Evolutionary conservation across 805 yeast species (phyloP), one percentile per base, ranked within the genome.

Genomic region (Kodamaea kaohsiungensis): DNA sequence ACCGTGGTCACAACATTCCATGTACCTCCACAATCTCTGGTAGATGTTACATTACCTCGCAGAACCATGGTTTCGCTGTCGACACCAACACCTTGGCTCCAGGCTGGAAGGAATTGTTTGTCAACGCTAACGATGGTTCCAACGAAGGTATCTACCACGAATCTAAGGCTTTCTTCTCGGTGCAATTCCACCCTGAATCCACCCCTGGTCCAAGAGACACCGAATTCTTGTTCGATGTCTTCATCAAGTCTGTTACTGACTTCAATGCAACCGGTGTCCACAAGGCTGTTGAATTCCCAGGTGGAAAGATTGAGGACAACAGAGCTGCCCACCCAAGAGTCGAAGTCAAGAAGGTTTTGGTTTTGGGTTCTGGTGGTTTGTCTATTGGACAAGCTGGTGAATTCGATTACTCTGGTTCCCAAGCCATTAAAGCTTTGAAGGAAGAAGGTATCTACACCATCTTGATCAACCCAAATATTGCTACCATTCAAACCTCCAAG

Each of bases 351-450:
- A 95, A 95, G 77, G 97, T 91, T 49, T 83, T 91, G 61, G 93
- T 91, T 55, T 83, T 95, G 66, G 99, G 99, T 66, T 92, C 98
- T 51, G 99, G 99, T 79, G 99, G 99, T 71, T 81, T 95, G 65
- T 89, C 97, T 53, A 95, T 95, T 70, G 99, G 99, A 61, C 99
- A 95, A 79, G 99, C 99, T 59, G 99, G 99, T 75, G 99, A 95
- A 77, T 95, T 95, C 68, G 99, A 95, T 73, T 95, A 95, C 77
- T 91, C 98, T 46, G 99, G 99, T 67, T 91, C 97, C 53, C 99
- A 95, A 77, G 99, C 99, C 56, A 95, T 95, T 76, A 95, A 95
- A 76, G 99, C 99, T 47, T 81, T 95, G 76, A 93, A 91, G 73
- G 98, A 95, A 78, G 98, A 92, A 76, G 97, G 97, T 58, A 95